phyloP scores from a whole-genome alignment of 306 rosid species.

The Morella rubra region DNA sequence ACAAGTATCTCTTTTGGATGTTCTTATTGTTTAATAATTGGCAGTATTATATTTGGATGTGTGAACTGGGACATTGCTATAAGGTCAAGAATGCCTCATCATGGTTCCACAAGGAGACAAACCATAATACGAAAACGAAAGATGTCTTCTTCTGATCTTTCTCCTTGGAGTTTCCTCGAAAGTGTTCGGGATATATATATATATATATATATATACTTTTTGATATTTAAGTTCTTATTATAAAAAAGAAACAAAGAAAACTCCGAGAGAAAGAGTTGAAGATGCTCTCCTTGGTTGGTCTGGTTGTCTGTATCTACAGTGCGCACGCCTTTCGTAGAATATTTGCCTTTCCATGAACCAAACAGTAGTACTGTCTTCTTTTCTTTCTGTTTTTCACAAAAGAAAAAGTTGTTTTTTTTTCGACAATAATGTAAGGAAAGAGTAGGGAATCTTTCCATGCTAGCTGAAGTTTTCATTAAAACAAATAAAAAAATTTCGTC shows the following conservation, averaged over 20 bases:
- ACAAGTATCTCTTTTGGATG: background rate
- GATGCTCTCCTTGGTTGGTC: constrained; percentile 21
- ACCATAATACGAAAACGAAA: constrained; percentile 16
- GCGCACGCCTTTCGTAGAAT: constrained; percentile 22
- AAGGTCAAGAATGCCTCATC: constrained; percentile 24
- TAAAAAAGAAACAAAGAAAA: background rate
- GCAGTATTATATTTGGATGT: background rate
- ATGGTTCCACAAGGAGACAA: constrained; percentile 25
- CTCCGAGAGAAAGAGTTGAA: background rate
- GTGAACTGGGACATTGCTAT: constrained; percentile 15
- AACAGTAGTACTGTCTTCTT: background rate
- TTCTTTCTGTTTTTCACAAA: background rate
- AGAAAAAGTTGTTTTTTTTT: background rate
- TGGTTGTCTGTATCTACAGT: constrained; percentile 25
- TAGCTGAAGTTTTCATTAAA: background rate
- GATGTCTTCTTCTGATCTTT: constrained; percentile 1
- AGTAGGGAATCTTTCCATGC: background rate
- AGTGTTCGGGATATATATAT: background rate
- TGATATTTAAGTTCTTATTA: background rate
- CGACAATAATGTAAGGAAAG: background rate
- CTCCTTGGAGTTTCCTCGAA: constrained; percentile 16
- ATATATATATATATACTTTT: background rate
- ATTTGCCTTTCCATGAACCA: constrained; percentile 13
- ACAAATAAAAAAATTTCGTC: background rate
- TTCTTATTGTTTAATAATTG: background rate